Evolutionary conservation across 2,329 filamentous ascomycete species (phyloP), one percentile per base, ranked within the genome.

Genomic region (Malbranchea cinnamomea): DNA sequence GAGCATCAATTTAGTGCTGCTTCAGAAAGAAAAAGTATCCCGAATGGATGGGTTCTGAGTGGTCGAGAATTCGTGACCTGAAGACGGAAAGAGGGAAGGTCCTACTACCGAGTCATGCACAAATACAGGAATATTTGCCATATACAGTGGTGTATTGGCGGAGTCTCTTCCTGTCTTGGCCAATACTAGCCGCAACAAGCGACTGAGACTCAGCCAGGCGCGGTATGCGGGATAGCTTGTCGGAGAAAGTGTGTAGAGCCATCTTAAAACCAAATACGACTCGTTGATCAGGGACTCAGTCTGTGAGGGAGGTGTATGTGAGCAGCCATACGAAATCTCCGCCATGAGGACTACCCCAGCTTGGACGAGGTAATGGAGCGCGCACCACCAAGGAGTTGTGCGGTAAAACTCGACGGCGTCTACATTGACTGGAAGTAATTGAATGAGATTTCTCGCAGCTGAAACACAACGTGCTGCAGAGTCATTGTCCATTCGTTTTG

Each of bases 331-430:
- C 6, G 47, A 47, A 4, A 58, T 30, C 32, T 57, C 55, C 4
- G 54, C 43, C 34, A 57, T 41, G 8, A 59, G 39, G 15, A 59
- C 37, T 2, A 47, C 42, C 4, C 49, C 40, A 4, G 53, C 49
- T 40, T 59, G 56, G 43, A 56, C 52, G 8, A 60, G 41, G 26
- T 49, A 45, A 31, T 58, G 54, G 10, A 57, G 39, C n/a, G 53
- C 39, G 10, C 46, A 49, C 53, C 54, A 58, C 55, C 55, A 59
- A 3, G 56, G 54, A 2, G 47, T 47, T 13, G 46, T 41, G 20
- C 47, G 34, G 31, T 56, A 54, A 2, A 46, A 31, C 5, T 34
- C 30, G 10, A 37, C 34, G 7, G 49, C 34, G 31, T 48, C 41
- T 1, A 43, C 35, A 11, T 42, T 34, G 14, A 47, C 42, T 3